Conservation (phyloP, 2,329 filamentous ascomycete genomes). For the Colletotrichum sp. region DNA sequence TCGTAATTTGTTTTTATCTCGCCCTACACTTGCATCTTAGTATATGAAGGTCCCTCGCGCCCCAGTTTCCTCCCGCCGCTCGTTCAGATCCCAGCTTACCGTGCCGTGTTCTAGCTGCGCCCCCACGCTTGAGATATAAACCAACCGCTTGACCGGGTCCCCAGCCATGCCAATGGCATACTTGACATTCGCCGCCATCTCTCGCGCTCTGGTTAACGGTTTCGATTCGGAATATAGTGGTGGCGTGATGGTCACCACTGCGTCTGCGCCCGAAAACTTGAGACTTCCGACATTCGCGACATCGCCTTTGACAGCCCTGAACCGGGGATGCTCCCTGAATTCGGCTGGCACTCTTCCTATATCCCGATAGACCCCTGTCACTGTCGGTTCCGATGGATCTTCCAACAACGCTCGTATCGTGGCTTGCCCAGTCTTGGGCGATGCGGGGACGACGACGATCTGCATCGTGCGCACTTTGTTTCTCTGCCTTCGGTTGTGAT, state of each 20-base stretch:
- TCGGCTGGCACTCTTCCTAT: slow-evolving; percentile 31
- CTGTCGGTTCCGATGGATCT: slow-evolving; percentile 19
- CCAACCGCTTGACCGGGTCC: not conserved
- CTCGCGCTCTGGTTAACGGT: slow-evolving; percentile 32
- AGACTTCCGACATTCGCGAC: slow-evolving; percentile 27
- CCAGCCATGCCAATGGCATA: slow-evolving; percentile 30
- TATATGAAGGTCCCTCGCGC: not conserved
- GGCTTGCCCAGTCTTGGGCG: slow-evolving; percentile 33
- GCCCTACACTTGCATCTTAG: slow-evolving; percentile 25
- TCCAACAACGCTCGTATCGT: slow-evolving; percentile 31
- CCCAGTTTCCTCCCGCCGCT: rapidly evolving
- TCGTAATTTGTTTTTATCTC: slow-evolving; percentile 28
- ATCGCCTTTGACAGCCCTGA: slow-evolving; percentile 34
- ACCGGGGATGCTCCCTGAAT: slow-evolving; percentile 30
- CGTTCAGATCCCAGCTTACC: slow-evolving; percentile 23
- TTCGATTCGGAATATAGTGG: slow-evolving; percentile 32
- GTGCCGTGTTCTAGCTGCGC: slow-evolving; percentile 32
- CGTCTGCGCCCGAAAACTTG: slow-evolving; percentile 32
- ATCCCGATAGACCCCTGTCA: slow-evolving; percentile 36
- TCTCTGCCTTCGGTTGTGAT: not conserved
- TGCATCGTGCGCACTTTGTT: slow-evolving; percentile 24
- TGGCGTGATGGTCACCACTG: slow-evolving; percentile 38
- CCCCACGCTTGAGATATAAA: slow-evolving; percentile 28
- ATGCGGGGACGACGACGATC: slow-evolving; percentile 38
- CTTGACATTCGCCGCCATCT: slow-evolving; percentile 39